Base-by-base conservation (phyloP, 257 asterid species). In the Solanum virginianum region DNA sequence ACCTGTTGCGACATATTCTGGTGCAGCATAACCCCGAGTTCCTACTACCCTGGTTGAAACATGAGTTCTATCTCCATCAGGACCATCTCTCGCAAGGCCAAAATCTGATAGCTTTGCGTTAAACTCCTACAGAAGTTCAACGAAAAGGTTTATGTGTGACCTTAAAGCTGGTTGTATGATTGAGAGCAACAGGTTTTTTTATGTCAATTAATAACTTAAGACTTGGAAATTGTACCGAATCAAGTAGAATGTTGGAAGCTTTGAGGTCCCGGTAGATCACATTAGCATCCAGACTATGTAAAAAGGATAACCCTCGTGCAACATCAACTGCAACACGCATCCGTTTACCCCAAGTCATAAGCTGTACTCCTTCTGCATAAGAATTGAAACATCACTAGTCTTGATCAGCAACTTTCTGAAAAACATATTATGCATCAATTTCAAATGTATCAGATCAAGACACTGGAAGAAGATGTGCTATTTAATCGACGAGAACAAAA, bases 1-100 rank as follows among this genome's bases (percentile, higher is more conserved):
- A 91, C 94, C 97, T 87, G 93, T 90, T 36, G 93, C 92, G 41
- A 93, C 85, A 45, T 92, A 93, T 85, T 93, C 96, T 0, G 97
- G 97, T 36, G 97, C 97, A 41, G 97, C 96, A 83, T 93, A 93
- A 11, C 97, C 97, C 83, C 81, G 87, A 51, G 96, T 93, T n/a
- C 97, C 97, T 4, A 93, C 87, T 17, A 92, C 91, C 86, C 95
- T 86, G 22, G 97, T 93, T 32, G 97, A 93, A 47, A 93, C 97
- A 80, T 93, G 97, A 39, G 95, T 93, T 82, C 88, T 86, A 84
- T 93, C 95, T 59, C 96, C 97, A 43, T 84, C 88, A 5, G 96
- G 97, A 49, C 95, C 96, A 57, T 91, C 92, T 81, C 97, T 90
- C 26, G 94, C 97, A 8, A 93, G 94, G 69, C 97, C 96, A 54